Base-by-base conservation (phyloP, 257 asterid species). In the Plantago elongata region DNA sequence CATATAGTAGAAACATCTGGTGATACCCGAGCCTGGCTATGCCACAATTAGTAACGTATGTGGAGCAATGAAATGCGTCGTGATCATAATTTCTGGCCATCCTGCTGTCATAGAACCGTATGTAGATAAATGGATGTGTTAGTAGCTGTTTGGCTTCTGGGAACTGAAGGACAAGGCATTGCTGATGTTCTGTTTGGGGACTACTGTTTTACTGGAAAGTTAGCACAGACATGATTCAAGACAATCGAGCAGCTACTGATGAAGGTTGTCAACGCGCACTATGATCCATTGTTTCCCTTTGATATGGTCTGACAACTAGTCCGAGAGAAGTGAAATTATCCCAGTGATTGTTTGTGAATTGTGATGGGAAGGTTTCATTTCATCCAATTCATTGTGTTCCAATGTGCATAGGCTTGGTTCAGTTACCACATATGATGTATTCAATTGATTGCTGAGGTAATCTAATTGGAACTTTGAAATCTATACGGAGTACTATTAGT, bases 111-210 rank as follows among this genome's bases (percentile, higher is more conserved):
- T 81, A 7, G 85, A 81, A 18, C 90, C 85, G 0, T 83, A 83
- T 15, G 60, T 83, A 11, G 66, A 55, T 17, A 67, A 34, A 83
- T 83, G 9, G 85, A 78, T 37, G 83, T 85, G 1, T 42, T 83
- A 12, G 80, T 83, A 45, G 87, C 90, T 18, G 87, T 87, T 10
- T 83, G 90, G 90, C 85, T 83, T 0, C 90, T 83, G 0, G 90
- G 90, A 48, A 81, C 83, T 0, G 90, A 84, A 68, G 87, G 83
- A 7, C 85, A 81, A 40, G 90, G 90, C 12, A 58, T 83, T 38
- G 70, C 58, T 22, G 91, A 84, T 69, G 86, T 77, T 6, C 18
- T 84, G 70, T 84, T 68, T 60, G 91, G 91, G 1, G 79, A 65
- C 17, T 80, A 76, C 3, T 81, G 83, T 5, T 83, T 83, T 45